Conservation (phyloP, 2,329 filamentous ascomycete species). For the Huntiella bhutanensis region DNA sequence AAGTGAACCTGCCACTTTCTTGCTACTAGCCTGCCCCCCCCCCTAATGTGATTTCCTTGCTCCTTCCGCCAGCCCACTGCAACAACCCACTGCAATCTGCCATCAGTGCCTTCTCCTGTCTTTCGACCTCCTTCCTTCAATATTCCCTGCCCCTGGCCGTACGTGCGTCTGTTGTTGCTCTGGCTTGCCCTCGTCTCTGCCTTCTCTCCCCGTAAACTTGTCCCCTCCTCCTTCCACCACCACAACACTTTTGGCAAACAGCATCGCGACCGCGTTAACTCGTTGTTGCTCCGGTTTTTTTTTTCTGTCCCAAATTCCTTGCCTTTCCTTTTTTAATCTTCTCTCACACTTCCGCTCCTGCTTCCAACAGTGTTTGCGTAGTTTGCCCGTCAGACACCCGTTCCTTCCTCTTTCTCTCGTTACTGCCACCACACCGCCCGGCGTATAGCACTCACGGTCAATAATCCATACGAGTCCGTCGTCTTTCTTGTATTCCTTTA, state of each 20-base stretch:
- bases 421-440: conserved; percentile 7
- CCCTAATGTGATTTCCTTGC: too few species aligned
- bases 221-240: background rate
- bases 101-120: conserved; percentile 2
- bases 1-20: conserved; percentile 1
- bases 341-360: too few species aligned
- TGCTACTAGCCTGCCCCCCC: background rate
- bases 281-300: conserved; percentile 6
- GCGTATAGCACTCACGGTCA: background rate
- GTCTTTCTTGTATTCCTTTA: conserved; percentile 1
- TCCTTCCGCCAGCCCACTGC: too few species aligned
- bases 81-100: too few species aligned
- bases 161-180: background rate
- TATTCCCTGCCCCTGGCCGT: background rate
- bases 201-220: background rate
- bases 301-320: background rate
- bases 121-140: conserved; percentile 3
- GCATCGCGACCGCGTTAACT: conserved; percentile 10
- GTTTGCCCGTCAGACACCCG: too few species aligned
- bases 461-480: background rate
- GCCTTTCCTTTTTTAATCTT: background rate
- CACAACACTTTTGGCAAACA: conserved; percentile 2
- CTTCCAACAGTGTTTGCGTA: too few species aligned
- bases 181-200: background rate
- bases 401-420: conserved; percentile 7